Conservation (phyloP, 2,329 filamentous ascomycete genomes). For the Aspergillus puulaauensis region DNA sequence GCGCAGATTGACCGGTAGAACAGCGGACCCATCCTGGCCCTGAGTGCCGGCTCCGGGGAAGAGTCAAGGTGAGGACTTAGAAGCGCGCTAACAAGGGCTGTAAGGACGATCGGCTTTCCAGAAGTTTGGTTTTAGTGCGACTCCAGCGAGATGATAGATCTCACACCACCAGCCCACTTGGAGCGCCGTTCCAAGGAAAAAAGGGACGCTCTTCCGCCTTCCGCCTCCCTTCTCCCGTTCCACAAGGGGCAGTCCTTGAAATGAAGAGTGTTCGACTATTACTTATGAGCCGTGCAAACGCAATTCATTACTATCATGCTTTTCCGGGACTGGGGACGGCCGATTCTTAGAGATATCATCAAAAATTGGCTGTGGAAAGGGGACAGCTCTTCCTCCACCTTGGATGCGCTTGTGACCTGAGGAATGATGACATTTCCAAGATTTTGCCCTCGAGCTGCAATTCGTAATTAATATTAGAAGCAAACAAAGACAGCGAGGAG, state of each 20-base stretch:
- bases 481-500: slow-evolving; percentile 2
- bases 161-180: slow-evolving; percentile 22
- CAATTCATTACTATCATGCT: not conserved
- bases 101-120: slow-evolving; percentile 38
- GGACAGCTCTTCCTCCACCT: not conserved
- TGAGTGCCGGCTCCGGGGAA: slow-evolving; percentile 37
- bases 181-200: slow-evolving; percentile 19
- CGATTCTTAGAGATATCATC: not conserved
- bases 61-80: slow-evolving; percentile 27
- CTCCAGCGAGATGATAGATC: slow-evolving; percentile 40
- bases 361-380: not conserved
- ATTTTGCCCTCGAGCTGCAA: not conserved
- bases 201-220: not conserved
- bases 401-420: slow-evolving; percentile 1
- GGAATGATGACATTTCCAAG: not conserved
- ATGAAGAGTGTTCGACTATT: not conserved
- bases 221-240: not conserved
- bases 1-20: slow-evolving; percentile 26
- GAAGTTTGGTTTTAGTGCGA: slow-evolving; percentile 34
- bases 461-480: not conserved
- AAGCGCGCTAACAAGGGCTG: slow-evolving; percentile 30
- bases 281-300: not conserved
- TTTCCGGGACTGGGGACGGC: not conserved
- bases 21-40: slow-evolving; percentile 23
- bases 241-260: not conserved